Percentiles rank a stretch among this genome's conserved stretches.
Conservation (phyloP, 2,329 filamentous ascomycete species). For the Xylariales sp. region DNA sequence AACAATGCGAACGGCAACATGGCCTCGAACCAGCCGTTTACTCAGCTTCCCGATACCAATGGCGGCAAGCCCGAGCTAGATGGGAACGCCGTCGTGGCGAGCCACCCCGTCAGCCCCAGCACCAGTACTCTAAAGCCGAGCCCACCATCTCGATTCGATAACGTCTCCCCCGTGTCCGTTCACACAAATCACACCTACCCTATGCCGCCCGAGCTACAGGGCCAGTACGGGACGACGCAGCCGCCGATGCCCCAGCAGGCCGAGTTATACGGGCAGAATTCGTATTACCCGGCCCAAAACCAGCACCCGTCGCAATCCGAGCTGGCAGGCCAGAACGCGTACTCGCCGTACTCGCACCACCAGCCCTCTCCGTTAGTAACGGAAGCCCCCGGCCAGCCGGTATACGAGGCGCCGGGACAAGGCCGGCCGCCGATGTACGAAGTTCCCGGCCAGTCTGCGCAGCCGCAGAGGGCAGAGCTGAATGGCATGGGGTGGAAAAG, state of each 20-base stretch:
- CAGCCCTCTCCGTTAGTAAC: constrained; percentile 5
- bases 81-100: constrained; percentile 9
- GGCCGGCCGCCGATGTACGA: constrained; percentile 9
- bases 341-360: too few species aligned
- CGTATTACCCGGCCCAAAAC: constrained; percentile 4
- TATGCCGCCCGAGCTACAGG: constrained; percentile 12
- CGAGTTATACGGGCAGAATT: constrained; percentile 11
- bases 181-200: constrained; percentile 8
- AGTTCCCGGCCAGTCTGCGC: constrained; percentile 11
- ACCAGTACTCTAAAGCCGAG: constrained; percentile 10
- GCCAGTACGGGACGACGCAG: constrained; percentile 8
- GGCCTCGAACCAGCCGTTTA: too few species aligned
- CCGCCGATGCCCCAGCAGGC: constrained; percentile 15
- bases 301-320: not conserved
- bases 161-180: constrained; percentile 19
- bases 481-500: constrained; percentile 19
- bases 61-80: constrained; percentile 21
- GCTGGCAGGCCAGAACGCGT: not conserved
- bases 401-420: constrained; percentile 18
- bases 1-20: constrained; percentile 3
- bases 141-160: constrained; percentile 10
- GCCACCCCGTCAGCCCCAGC: constrained; percentile 11
- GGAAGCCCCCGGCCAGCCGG: constrained; percentile 14
- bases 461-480: constrained; percentile 9
- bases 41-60: not conserved